phyloP scores from a whole-genome alignment of 345 rosid species.

The Lepidium sativum region DNA sequence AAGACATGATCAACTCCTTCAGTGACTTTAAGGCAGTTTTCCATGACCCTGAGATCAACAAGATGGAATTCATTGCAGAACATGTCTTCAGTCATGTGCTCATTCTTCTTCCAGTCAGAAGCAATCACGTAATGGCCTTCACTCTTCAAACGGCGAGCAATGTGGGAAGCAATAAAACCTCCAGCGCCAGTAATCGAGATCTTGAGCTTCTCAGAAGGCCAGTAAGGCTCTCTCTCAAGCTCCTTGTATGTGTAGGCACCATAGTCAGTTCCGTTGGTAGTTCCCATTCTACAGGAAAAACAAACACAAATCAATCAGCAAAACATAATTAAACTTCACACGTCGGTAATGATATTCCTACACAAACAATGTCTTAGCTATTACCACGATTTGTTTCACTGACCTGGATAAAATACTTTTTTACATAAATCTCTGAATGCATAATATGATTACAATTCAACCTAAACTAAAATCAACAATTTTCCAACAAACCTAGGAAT shows the following conservation, averaged over 20 bases:
- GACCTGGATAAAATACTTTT: not conserved
- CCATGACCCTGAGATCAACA: conserved; percentile 95
- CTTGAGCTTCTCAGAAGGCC: conserved; percentile 82
- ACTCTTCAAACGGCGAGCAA: conserved; percentile 88
- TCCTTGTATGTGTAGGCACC: conserved; percentile 77
- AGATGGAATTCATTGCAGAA: conserved; percentile 96
- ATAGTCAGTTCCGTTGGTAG: conserved; percentile 44
- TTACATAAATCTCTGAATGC: not conserved
- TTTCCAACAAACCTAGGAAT: not conserved
- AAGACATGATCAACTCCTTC: conserved; percentile 75
- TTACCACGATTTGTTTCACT: not conserved
- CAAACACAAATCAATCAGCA: not conserved
- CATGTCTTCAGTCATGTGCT: conserved; percentile 98
- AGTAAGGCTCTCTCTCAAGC: conserved; percentile 83
- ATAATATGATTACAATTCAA: not conserved
- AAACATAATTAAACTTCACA: no score
- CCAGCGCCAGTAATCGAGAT: conserved; percentile 92
- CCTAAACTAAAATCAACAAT: not conserved
- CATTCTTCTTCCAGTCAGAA: conserved; percentile 99
- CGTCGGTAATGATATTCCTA: not conserved
- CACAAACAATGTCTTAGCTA: not conserved
- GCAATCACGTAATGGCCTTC: conserved; percentile 97
- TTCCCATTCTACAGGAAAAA: conserved; percentile 58
- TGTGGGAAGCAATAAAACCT: conserved; percentile 96
- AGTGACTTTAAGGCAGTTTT: conserved; percentile 83